Evolutionary conservation across 2,329 filamentous ascomycete species (phyloP).

Genomic region (Colletotrichum lini): DNA sequence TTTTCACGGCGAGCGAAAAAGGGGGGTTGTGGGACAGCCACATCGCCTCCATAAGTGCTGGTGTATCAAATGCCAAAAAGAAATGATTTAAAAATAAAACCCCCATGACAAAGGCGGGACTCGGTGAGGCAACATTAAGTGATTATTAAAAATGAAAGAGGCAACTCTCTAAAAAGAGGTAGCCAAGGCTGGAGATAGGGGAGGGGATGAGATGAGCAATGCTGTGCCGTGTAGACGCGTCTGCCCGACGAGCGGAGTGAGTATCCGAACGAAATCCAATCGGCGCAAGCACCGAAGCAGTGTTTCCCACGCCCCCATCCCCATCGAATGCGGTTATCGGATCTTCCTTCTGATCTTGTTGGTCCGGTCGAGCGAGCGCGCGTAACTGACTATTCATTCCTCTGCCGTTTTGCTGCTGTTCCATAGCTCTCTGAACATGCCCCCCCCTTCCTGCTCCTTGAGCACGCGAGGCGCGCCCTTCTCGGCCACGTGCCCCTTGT

Average conservation of each 20-base stretch:
- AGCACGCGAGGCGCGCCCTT: slow-evolving; percentile 22
- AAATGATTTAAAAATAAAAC: too few species aligned
- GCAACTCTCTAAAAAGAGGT: neutral
- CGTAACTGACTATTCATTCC: neutral
- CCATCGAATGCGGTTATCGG: neutral
- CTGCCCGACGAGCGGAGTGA: neutral
- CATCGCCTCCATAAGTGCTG: neutral
- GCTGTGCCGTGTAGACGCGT: neutral
- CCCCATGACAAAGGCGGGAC: neutral
- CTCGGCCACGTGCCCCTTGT: slow-evolving; percentile 58
- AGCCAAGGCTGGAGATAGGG: neutral
- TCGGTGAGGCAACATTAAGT: neutral
- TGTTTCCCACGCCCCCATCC: neutral
- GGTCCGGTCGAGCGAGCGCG: neutral
- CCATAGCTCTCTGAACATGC: slow-evolving; percentile 31
- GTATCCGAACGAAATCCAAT: neutral
- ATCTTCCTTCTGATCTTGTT: neutral
- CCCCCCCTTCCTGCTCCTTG: slow-evolving; percentile 9
- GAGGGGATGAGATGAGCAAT: neutral
- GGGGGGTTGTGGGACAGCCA: neutral
- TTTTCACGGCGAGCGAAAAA: neutral
- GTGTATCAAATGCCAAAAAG: neutral
- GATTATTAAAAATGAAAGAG: neutral
- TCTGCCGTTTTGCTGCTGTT: slow-evolving; percentile 15
- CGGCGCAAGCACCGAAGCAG: neutral